Evolutionary conservation across 2,329 filamentous ascomycete species (phyloP).

Genomic region (Diaporthe batatas): DNA sequence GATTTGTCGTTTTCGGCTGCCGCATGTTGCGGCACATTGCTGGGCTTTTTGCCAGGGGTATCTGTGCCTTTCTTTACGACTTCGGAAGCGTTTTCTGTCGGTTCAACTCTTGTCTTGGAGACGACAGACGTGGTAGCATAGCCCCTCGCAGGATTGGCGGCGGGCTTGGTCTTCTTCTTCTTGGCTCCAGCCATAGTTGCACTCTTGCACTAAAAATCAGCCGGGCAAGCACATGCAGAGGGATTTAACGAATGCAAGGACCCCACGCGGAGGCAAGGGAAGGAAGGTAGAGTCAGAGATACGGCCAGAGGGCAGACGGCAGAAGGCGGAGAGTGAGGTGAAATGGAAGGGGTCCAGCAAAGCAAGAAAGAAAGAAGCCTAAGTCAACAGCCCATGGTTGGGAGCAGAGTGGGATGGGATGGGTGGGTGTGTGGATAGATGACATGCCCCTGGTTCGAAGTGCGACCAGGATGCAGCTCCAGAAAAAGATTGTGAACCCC

Average conservation of each 20-base stretch:
- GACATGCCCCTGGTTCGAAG: slow-evolving; percentile 22
- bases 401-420: slow-evolving; percentile 13
- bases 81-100: slow-evolving; percentile 50
- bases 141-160: slow-evolving; percentile 87
- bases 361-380: slow-evolving; percentile 15
- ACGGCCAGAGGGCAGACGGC: slow-evolving; percentile 1
- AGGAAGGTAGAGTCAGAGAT: slow-evolving; percentile 6
- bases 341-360: slow-evolving; percentile 2
- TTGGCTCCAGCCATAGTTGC: slow-evolving; percentile 75
- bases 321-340: slow-evolving; percentile 1
- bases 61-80: slow-evolving; percentile 44
- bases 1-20: slow-evolving; percentile 44
- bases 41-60: slow-evolving; percentile 42
- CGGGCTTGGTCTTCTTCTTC: slow-evolving; percentile 96
- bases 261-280: neutral
- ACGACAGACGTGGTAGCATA: slow-evolving; percentile 95
- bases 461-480: slow-evolving; percentile 25
- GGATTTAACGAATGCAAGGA: neutral
- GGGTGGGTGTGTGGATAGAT: slow-evolving; percentile 14
- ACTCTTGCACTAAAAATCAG: neutral
- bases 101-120: slow-evolving; percentile 81
- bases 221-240: slow-evolving; percentile 9
- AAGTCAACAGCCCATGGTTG: slow-evolving; percentile 21
- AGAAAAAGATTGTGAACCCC: slow-evolving; percentile 35
- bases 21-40: slow-evolving; percentile 43